A percentile compares a stretch with the other conserved stretches of the same genome.
phyloP scores from a whole-genome alignment of 1,139 yeast species.

The Arxiozyma heterogenica region DNA sequence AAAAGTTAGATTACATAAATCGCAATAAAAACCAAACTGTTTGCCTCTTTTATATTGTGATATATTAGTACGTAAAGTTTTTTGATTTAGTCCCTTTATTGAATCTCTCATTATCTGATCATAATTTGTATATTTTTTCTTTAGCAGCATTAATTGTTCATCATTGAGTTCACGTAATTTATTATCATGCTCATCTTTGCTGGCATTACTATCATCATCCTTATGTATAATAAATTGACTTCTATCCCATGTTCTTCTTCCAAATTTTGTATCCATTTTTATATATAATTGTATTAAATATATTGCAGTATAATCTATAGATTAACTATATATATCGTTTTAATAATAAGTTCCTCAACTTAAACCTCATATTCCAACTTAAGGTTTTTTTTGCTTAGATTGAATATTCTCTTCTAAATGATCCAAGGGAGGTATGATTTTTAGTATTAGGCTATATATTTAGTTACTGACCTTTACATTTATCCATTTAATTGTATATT shows the following conservation, averaged over 20 bases:
- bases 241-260: constrained; percentile 62
- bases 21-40: constrained; percentile 77
- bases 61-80: constrained; percentile 37
- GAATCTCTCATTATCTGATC: constrained; percentile 29
- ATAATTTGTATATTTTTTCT: constrained; percentile 21
- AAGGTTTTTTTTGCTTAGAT: too few relatives aligned
- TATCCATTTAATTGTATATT: too few relatives aligned
- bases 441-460: too few relatives aligned
- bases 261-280: constrained; percentile 33
- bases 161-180: constrained; percentile 1
- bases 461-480: too few relatives aligned
- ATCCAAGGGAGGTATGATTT: too few relatives aligned
- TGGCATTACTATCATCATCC: constrained; percentile 4
- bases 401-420: too few relatives aligned
- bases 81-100: constrained; percentile 37
- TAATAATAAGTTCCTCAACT: too few relatives aligned
- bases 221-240: constrained; percentile 44
- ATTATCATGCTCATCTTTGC: constrained; percentile 10
- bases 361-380: too few relatives aligned
- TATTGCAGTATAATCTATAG: too few relatives aligned
- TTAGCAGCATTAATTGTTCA: constrained; percentile 15
- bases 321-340: background rate
- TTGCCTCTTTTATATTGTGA: constrained; percentile 44
- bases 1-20: constrained; percentile 66
- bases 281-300: too few relatives aligned